A percentile compares a stretch with the other conserved stretches of the same genome.
phyloP scores from a whole-genome alignment of 805 yeast genomes.

The Blastobotrys muscicola region DNA sequence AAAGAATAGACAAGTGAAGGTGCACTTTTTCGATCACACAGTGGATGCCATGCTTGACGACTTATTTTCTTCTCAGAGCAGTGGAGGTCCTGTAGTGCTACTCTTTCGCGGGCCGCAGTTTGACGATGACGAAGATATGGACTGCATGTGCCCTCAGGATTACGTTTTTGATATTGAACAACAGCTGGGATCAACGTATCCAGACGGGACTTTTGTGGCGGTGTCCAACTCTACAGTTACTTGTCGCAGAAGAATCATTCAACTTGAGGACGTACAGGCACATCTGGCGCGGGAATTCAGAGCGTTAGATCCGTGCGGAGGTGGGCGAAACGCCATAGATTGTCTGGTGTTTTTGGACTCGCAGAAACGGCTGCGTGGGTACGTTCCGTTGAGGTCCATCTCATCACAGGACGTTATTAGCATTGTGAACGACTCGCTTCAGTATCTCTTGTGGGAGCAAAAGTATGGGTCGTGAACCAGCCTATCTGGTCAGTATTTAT shows the following conservation, averaged over 20 bases:
- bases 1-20: background rate
- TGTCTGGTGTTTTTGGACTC: slow-evolving; percentile 23
- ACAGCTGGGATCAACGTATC: background rate
- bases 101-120: background rate
- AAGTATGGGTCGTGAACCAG: background rate
- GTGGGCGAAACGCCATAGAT: slow-evolving; percentile 21
- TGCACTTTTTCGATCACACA: background rate
- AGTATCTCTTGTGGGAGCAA: slow-evolving; percentile 8
- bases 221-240: background rate
- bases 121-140: background rate
- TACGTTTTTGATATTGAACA: background rate
- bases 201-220: background rate
- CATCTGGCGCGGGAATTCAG: slow-evolving; percentile 23
- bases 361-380: slow-evolving; percentile 7
- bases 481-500: too few relatives aligned
- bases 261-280: slow-evolving; percentile 19
- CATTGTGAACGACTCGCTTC: slow-evolving; percentile 6
- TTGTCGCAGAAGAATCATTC: slow-evolving; percentile 7
- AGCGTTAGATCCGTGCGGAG: slow-evolving; percentile 27
- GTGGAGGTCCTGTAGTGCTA: slow-evolving; percentile 2
- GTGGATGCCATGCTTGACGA: background rate
- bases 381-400: background rate
- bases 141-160: background rate
- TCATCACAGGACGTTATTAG: background rate
- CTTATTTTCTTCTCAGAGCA: background rate